Evolutionary conservation across 2,329 filamentous ascomycete genomes (phyloP), one percentile per base, ranked within the genome.

Genomic region (Ceratocystis alfenasii): DNA sequence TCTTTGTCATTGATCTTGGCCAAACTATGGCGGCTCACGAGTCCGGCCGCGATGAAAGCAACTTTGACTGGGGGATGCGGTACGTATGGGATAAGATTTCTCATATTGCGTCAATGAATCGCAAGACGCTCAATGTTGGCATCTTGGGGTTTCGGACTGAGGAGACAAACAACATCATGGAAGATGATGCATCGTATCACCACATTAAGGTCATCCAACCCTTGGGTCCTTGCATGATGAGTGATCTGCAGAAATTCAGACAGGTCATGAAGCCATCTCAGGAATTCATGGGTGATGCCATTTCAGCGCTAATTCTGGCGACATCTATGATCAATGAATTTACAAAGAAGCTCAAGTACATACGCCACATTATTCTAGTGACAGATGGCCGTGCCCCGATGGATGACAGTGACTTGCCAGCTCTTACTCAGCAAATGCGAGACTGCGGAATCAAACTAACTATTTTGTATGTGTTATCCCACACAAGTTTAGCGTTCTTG

Each of bases 21-120:
- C 80, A 78, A 72, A 89, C 92, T n/a, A 96, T 95, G 89, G 87
- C 81, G 67, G 79, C 88, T 73, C 82, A 79, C 71, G 83, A 85
- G 70, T 81, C 84, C 76, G 90, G 87, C 30, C 85, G 94, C 70
- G 74, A 78, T 22, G 83, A 93, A 74, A 87, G 87, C 2, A 88
- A 97, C 74, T 82, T 99, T 20, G 90, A 96, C 68, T 99, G 87
- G 85, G 84, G 85, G 61, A 86, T 97, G 84, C 84, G 85, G 69
- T 99, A 96, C 76, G 83, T 97, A 62, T 99, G 93, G 92, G 93
- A 97, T 79, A 94, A 89, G 74, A 83, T 87, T 53, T 84, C 83
- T 25, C 86, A 87, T 72, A 86, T 85, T 2, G 86, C 87, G 10
- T 83, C 86, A 3, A 80, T 85, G 0, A 87, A 84, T 46, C 81